Conservation (phyloP, 805 yeast genomes). For the Debaryomyces maramus region DNA sequence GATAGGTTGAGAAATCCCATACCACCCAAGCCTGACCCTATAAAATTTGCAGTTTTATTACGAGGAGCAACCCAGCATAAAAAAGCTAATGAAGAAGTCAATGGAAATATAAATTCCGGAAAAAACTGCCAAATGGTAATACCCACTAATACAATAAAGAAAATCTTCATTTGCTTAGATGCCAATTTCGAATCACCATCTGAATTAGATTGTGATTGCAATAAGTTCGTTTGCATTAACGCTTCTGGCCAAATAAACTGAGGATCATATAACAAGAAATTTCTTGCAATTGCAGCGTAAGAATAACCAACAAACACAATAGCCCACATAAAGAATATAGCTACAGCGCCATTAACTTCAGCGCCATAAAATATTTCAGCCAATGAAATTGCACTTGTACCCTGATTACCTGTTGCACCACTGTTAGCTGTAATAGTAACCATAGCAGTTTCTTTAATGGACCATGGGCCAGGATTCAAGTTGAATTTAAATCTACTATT, state of each 20-base stretch:
- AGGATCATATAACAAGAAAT: constrained; percentile 47
- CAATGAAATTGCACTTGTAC: constrained; percentile 48
- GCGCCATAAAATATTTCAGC: constrained; percentile 47
- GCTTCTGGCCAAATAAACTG: constrained; percentile 53
- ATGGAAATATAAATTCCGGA: constrained; percentile 50
- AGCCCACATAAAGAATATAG: constrained; percentile 49
- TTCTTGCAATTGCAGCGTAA: constrained; percentile 50
- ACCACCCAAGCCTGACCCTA: constrained; percentile 56
- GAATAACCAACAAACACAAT: constrained; percentile 56
- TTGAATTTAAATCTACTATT: constrained; percentile 21
- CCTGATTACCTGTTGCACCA: constrained; percentile 54
- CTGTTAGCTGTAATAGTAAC: constrained; percentile 52
- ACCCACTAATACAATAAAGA: constrained; percentile 31
- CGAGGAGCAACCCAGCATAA: constrained; percentile 51
- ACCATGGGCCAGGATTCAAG: constrained; percentile 57
- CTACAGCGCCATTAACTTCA: constrained; percentile 34
- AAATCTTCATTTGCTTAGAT: constrained; percentile 36
- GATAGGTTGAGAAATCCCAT: constrained; percentile 50
- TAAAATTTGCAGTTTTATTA: constrained; percentile 39
- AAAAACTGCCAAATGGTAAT: constrained; percentile 49
- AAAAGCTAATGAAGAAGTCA: constrained; percentile 49
- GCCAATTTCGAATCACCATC: constrained; percentile 17
- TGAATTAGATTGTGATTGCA: constrained; percentile 29
- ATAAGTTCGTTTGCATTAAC: constrained; percentile 50
- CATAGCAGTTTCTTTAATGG: constrained; percentile 53